Conservation (phyloP, 2,329 filamentous ascomycete genomes). For the Pyricularia grisea region DNA sequence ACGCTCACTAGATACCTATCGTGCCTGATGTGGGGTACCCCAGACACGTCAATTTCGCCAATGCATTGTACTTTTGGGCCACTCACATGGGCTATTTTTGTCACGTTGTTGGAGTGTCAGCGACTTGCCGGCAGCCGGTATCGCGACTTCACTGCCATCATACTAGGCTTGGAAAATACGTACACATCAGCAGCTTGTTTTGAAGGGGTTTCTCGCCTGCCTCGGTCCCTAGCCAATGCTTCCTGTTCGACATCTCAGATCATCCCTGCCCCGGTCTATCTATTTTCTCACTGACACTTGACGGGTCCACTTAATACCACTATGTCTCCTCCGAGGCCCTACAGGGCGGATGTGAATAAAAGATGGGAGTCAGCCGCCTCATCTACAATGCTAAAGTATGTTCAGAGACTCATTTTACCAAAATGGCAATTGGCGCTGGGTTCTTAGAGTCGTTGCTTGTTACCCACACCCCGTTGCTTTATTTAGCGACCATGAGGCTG, state of each 20-base stretch:
- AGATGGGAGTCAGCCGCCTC: not conserved
- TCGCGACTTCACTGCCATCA: not conserved
- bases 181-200: not conserved
- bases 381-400: not conserved
- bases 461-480: no score
- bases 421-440: not conserved
- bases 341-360: not conserved
- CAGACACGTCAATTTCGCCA: not conserved
- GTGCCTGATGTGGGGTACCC: not conserved
- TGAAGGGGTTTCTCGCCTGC: not conserved
- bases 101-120: not conserved
- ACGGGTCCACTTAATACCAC: not conserved
- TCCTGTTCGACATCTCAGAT: not conserved
- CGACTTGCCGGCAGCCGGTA: no score
- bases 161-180: not conserved
- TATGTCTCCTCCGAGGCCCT: not conserved
- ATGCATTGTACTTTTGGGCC: not conserved
- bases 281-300: not conserved
- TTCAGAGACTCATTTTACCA: not conserved
- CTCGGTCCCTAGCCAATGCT: not conserved
- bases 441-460: not conserved
- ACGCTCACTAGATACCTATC: not conserved
- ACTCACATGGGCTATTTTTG: not conserved
- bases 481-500: not conserved
- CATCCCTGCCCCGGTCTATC: not conserved